Conservation (phyloP, 805 yeast species). For the Suhomyces canberraensis region DNA sequence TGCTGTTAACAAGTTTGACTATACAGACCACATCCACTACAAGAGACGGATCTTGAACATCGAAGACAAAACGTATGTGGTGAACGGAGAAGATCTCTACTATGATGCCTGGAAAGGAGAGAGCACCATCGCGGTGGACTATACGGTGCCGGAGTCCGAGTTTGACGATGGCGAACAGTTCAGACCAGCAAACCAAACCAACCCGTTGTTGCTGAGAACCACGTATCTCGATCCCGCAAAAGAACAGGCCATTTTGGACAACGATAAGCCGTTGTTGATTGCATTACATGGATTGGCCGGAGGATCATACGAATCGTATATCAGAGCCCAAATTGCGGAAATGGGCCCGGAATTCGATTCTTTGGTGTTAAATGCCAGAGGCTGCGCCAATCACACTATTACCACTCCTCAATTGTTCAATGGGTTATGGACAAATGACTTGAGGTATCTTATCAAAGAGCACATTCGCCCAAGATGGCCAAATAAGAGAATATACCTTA, state of each 20-base stretch:
- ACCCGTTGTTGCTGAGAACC: constrained; percentile 66
- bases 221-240: constrained; percentile 53
- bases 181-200: constrained; percentile 46
- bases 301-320: constrained; percentile 74
- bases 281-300: constrained; percentile 75
- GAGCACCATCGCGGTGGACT: constrained; percentile 50
- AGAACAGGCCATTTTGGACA: constrained; percentile 29
- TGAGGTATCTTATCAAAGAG: constrained; percentile 55
- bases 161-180: constrained; percentile 19
- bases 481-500: constrained; percentile 57
- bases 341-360: constrained; percentile 50
- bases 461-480: constrained; percentile 53
- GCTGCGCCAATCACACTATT: constrained; percentile 72
- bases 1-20: constrained; percentile 41
- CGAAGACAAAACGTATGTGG: constrained; percentile 2
- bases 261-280: constrained; percentile 55
- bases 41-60: constrained; percentile 41
- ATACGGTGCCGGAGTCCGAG: constrained; percentile 29
- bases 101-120: constrained; percentile 42
- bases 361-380: constrained; percentile 64
- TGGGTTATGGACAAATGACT: constrained; percentile 68
- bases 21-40: constrained; percentile 41
- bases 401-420: constrained; percentile 65
- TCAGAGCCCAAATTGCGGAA: constrained; percentile 50
- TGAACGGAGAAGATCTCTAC: constrained; percentile 25